Evolutionary conservation across 495 filamentous ascomycete genomes (phyloP), one percentile per base, ranked within the genome.

Genomic region (Clohesyomyces aquaticus): DNA sequence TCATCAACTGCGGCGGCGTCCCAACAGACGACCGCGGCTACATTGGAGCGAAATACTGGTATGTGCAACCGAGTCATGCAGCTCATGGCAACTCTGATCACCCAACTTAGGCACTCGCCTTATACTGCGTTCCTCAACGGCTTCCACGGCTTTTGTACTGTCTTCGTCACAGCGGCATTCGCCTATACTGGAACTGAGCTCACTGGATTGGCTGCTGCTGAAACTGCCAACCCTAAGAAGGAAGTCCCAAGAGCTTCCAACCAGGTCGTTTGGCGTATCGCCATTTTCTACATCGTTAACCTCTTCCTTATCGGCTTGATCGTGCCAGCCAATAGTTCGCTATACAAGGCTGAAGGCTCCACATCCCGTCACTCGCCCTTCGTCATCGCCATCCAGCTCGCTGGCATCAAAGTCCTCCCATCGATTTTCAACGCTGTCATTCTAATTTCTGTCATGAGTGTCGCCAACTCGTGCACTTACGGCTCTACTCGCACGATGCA

Each of bases 1-100:
- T 91, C 41, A 80, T 91, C 45, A 85, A 89, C 65, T 81, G 81
- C 45, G 89, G 89, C 29, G 89, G 87, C 63, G 86, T 82, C 6
- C 82, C 82, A 51, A 65, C 74, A 4, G 79, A 80, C 32, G 73
- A 51, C 45, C 52, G 63, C 19, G 68, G 69, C 48, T 73, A 73
- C 42, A 61, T 69, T 61, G 71, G 71, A 1, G 61, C 43, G 16
- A 46, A 53, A 29, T 69, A 67, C 49, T 73, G 66, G 62, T 53
- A 71, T 29, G 58, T 41, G 26, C 69, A 57, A 46, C 45, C 19
- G 23, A 23, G 45, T 27, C 0, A 32, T 49, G 56, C 50, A 45
- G 42, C 43, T 59, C 29, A 46, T 53, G 46, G 58, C 58, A 61
- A 61, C 47, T 27, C 58, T 61, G 27, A 55, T 56, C 46, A 56